Conservation (phyloP, 352 stramenopile species). For the Phytophthora ramorum region DNA sequence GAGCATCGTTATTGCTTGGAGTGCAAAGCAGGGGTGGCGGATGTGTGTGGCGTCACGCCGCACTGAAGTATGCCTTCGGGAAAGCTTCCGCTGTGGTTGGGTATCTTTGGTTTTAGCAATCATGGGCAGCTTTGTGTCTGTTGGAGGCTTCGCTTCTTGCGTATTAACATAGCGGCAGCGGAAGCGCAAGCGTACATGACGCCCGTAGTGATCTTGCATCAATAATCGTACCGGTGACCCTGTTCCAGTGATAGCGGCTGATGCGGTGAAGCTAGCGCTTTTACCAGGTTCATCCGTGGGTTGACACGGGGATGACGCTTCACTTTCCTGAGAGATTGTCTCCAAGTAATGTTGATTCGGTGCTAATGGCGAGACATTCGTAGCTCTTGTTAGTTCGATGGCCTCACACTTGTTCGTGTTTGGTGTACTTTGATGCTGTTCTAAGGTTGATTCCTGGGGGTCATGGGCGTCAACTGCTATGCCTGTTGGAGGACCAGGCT, state of each 20-base stretch:
- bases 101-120: neutral
- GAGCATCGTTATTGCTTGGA: constrained; percentile 13
- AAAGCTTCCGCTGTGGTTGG: neutral
- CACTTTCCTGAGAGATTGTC: neutral
- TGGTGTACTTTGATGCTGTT: neutral
- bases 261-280: neutral
- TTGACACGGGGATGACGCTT: neutral
- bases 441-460: neutral
- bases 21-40: constrained; percentile 9
- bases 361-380: neutral
- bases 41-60: constrained; percentile 13
- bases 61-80: neutral
- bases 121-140: neutral
- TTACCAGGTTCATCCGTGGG: neutral
- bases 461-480: neutral
- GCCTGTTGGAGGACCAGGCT: neutral
- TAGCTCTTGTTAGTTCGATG: neutral
- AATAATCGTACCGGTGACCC: constrained; percentile 5
- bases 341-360: neutral
- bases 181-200: constrained; percentile 26
- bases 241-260: neutral
- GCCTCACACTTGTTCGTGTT: neutral
- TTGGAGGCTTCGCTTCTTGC: neutral
- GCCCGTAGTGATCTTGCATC: constrained; percentile 29
- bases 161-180: constrained; percentile 13